Evolutionary conservation across 768 basidiomycete genomes (phyloP).

Genomic region (Phylloporus arenicola): DNA sequence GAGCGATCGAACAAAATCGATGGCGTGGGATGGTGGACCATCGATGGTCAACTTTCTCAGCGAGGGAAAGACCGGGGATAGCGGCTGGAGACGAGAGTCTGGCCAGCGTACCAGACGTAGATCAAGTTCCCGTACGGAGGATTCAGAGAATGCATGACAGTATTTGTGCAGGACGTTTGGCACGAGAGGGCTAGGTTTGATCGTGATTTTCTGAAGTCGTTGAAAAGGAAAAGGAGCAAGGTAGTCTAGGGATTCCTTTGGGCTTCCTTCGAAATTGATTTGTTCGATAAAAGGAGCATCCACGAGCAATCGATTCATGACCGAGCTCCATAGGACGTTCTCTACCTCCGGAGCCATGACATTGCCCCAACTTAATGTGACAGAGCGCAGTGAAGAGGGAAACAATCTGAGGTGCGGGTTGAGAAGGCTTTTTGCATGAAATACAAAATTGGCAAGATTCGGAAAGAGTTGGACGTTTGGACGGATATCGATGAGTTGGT

Average conservation of each 20-base stretch:
- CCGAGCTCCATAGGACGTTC: conserved; percentile 16
- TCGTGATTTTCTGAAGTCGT: conserved; percentile 16
- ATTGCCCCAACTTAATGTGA: conserved; percentile 21
- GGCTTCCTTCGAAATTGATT: conserved; percentile 22
- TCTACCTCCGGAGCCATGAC: conserved; percentile 10
- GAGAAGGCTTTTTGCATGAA: conserved; percentile 15
- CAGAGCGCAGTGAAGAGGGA: conserved; percentile 19
- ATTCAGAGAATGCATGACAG: conserved; percentile 17
- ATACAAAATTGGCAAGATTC: conserved; percentile 12
- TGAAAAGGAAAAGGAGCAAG: conserved; percentile 16
- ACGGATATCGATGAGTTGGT: conserved; percentile 16
- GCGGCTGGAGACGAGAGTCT: conserved; percentile 13
- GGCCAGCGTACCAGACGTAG: conserved; percentile 23
- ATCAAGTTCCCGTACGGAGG: conserved; percentile 17
- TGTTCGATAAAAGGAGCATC: conserved; percentile 20
- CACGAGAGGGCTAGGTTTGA: conserved; percentile 18
- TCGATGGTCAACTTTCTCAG: conserved; percentile 19
- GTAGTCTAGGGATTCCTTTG: conserved; percentile 13
- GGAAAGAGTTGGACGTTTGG: conserved; percentile 24
- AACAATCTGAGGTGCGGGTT: conserved; percentile 14
- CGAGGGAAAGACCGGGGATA: conserved; percentile 19
- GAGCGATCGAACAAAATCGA: conserved; percentile 19
- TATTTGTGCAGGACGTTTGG: conserved; percentile 25
- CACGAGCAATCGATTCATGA: conserved; percentile 15
- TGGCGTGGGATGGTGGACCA: conserved; percentile 15